Conservation (phyloP, 2,329 filamentous ascomycete genomes). For the Leptosphaerulina australis region DNA sequence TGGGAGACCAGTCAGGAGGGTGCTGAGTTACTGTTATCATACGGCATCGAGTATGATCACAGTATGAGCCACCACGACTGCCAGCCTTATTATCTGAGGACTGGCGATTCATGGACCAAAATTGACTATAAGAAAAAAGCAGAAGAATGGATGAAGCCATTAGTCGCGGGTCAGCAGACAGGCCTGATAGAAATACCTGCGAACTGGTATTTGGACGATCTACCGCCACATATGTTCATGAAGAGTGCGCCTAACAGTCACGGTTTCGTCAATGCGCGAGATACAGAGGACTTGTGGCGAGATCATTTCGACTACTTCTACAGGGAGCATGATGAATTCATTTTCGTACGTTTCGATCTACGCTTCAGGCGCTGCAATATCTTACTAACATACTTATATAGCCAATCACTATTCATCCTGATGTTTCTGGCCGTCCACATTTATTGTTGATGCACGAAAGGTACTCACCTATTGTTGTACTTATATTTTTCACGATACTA, state of each 20-base stretch:
- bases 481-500: not conserved
- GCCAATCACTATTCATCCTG: constrained; percentile 77
- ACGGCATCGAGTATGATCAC: constrained; percentile 73
- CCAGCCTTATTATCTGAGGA: constrained; percentile 67
- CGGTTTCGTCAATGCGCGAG: constrained; percentile 61
- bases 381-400: not conserved
- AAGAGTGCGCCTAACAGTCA: constrained; percentile 68
- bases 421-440: constrained; percentile 68
- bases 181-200: constrained; percentile 71
- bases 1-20: constrained; percentile 75
- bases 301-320: constrained; percentile 77
- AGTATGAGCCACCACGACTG: constrained; percentile 69
- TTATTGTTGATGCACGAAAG: constrained; percentile 74
- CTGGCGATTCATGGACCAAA: constrained; percentile 69
- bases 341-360: constrained; percentile 63
- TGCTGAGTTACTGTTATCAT: constrained; percentile 66
- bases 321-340: constrained; percentile 75
- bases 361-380: not conserved
- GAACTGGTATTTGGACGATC: constrained; percentile 65
- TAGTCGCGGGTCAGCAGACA: constrained; percentile 64
- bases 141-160: constrained; percentile 69
- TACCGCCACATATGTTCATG: constrained; percentile 73
- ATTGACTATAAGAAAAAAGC: constrained; percentile 69
- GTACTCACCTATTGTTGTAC: constrained; percentile 39
- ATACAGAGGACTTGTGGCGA: constrained; percentile 68